phyloP scores from a whole-genome alignment of 257 asterid species.

The Capsicum rhomboideum region DNA sequence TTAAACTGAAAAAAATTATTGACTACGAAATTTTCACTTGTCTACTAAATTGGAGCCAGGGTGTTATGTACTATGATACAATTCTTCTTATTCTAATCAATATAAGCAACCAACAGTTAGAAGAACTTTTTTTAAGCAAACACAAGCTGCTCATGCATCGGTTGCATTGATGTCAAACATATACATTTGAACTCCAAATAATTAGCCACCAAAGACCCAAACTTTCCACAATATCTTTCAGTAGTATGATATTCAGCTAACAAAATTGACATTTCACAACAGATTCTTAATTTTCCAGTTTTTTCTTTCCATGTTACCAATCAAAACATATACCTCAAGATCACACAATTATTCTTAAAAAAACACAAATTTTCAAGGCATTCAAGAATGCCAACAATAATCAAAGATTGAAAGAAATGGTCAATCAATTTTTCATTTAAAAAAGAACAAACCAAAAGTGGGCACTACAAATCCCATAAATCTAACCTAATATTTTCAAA shows the following conservation, averaged over 20 bases:
- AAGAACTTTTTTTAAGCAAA: too few species aligned
- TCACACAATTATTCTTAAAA: not conserved
- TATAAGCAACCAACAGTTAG: too few species aligned
- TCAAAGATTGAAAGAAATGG: not conserved
- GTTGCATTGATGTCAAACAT: not conserved
- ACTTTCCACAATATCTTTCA: not conserved
- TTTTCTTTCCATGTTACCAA: not conserved
- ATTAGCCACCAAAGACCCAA: not conserved
- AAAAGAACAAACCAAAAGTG: too few species aligned
- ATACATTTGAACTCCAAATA: not conserved
- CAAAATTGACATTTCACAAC: not conserved
- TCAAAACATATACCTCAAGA: not conserved
- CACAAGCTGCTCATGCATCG: too few species aligned
- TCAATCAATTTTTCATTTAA: too few species aligned
- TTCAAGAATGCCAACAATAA: not conserved
- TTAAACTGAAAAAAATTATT: too few species aligned
- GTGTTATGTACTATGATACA: too few species aligned
- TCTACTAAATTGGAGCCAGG: too few species aligned
- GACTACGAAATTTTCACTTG: too few species aligned
- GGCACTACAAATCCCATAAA: too few species aligned
- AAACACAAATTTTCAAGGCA: not conserved
- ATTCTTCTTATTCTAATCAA: too few species aligned
- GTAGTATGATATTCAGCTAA: not conserved
- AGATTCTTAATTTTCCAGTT: not conserved
- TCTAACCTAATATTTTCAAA: too few species aligned